Conservation (phyloP, 768 basidiomycete genomes). For the Cantharellus cinnabarinus region DNA sequence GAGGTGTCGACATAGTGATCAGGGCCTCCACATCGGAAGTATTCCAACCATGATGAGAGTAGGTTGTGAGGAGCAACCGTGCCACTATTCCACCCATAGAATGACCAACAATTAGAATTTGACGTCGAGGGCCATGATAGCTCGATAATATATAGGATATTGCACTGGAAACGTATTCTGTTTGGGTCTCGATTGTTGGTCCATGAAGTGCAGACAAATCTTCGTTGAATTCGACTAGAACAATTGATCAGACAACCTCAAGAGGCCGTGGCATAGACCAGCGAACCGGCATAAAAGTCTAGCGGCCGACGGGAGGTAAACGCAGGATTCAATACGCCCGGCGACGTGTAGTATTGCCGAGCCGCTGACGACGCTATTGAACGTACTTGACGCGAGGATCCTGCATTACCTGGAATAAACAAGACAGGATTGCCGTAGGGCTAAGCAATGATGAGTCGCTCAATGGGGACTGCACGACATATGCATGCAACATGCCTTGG, state of each 20-base stretch:
- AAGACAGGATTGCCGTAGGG: conserved; percentile 59
- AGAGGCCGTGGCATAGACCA: neutral
- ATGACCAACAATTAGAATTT: conserved; percentile 67
- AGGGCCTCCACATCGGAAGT: conserved; percentile 38
- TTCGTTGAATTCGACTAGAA: conserved; percentile 86
- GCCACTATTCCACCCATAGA: conserved; percentile 97
- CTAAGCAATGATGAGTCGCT: conserved; percentile 6
- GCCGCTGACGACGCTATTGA: conserved; percentile 86
- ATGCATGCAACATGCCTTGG: conserved; percentile 24
- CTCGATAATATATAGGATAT: conserved; percentile 60
- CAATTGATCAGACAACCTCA: neutral
- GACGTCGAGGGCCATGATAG: conserved; percentile 37
- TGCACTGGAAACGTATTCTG: conserved; percentile 45
- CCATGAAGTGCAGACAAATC: conserved; percentile 93
- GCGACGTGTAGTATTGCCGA: conserved; percentile 53
- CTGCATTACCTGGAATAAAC: conserved; percentile 95
- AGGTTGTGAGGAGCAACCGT: conserved; percentile 49
- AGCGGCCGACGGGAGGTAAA: conserved; percentile 36
- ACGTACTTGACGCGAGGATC: conserved; percentile 81
- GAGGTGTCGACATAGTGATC: conserved; percentile 94
- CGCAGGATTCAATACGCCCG: conserved; percentile 31
- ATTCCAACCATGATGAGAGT: conserved; percentile 13
- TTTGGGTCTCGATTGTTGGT: conserved; percentile 66
- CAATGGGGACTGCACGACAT: conserved; percentile 1
- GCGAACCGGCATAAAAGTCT: conserved; percentile 73